phyloP scores from a whole-genome alignment of 352 stramenopile genomes.

The Pythium myriotylum region DNA sequence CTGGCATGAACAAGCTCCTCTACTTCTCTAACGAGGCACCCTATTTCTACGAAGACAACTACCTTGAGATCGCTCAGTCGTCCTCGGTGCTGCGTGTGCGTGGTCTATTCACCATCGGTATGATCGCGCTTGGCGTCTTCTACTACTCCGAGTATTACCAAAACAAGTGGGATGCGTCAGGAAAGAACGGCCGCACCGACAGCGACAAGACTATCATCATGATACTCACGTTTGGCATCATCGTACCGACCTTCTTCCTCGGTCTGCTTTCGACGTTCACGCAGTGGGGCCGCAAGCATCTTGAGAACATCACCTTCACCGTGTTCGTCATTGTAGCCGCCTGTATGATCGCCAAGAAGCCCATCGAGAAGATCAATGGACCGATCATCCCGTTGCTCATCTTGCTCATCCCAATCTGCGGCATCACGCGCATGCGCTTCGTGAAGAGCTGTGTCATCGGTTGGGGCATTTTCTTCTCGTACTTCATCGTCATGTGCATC shows the following conservation, averaged over 20 bases:
- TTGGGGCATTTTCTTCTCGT: slow-evolving; percentile 72
- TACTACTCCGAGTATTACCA: slow-evolving; percentile 56
- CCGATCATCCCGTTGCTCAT: slow-evolving; percentile 80
- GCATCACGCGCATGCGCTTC: slow-evolving; percentile 84
- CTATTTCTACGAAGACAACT: slow-evolving; percentile 68
- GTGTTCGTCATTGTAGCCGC: slow-evolving; percentile 64
- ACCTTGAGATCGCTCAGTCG: slow-evolving; percentile 54
- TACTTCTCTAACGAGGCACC: slow-evolving; percentile 63
- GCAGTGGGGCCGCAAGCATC: slow-evolving; percentile 40
- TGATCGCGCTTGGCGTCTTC: slow-evolving; percentile 56
- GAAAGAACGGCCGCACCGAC: slow-evolving; percentile 35
- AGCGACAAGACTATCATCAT: slow-evolving; percentile 50
- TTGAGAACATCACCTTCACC: slow-evolving; percentile 64
- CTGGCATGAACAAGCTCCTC: slow-evolving; percentile 62
- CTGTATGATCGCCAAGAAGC: slow-evolving; percentile 83
- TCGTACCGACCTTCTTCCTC: slow-evolving; percentile 55
- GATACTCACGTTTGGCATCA: slow-evolving; percentile 61
- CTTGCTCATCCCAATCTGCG: slow-evolving; percentile 81
- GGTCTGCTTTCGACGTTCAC: slow-evolving; percentile 62
- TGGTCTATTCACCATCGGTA: slow-evolving; percentile 57
- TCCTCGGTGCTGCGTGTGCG: slow-evolving; percentile 58
- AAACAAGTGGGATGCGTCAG: slow-evolving; percentile 43
- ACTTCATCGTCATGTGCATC: slow-evolving; percentile 64
- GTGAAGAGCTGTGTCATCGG: slow-evolving; percentile 72
- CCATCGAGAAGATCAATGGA: slow-evolving; percentile 63